Percentiles rank a stretch among this genome's conserved stretches.
These are phyloP conservation scores for Neurospora intermedia DNA, from an alignment of 495 filamentous ascomycete species.

Conservation along the genomic window DNA sequence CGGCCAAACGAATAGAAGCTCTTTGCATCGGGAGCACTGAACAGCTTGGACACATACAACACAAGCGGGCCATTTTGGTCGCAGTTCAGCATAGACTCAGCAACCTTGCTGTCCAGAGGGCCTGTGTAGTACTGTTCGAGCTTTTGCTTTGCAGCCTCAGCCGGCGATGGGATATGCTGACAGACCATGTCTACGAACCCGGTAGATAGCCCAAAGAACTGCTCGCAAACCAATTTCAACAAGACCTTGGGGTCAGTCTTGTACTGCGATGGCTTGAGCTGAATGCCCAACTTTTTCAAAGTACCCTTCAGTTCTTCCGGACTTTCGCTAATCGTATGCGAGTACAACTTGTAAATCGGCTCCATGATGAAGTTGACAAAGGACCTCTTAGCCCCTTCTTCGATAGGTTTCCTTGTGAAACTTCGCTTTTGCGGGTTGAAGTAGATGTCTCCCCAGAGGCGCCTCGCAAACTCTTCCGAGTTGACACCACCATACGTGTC, in stretches of 20 bases:
- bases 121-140: conserved; percentile 87
- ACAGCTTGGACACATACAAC: conserved; percentile 85
- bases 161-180: conserved; percentile 80
- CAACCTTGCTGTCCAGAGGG: conserved; percentile 80
- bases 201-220: conserved; percentile 79
- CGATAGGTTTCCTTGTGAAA: conserved; percentile 78
- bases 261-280: conserved; percentile 82
- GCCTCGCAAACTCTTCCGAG: conserved; percentile 60
- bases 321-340: conserved; percentile 87
- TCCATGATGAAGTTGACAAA: conserved; percentile 95
- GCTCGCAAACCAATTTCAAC: conserved; percentile 79
- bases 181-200: conserved; percentile 96
- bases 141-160: conserved; percentile 63
- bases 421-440: conserved; percentile 83
- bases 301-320: conserved; percentile 77
- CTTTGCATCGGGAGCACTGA: conserved; percentile 77
- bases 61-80: conserved; percentile 84
- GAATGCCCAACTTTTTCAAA: conserved; percentile 69
- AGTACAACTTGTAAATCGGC: conserved; percentile 95
- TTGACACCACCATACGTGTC: conserved; percentile 77
- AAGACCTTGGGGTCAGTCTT: conserved; percentile 82
- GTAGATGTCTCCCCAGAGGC: conserved; percentile 95
- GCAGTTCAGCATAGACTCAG: conserved; percentile 67
- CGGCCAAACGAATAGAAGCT: conserved; percentile 82
- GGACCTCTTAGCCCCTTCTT: conserved; percentile 68